Conservation (phyloP, 2,329 filamentous ascomycete species). For the Colletotrichum higginsianum region DNA sequence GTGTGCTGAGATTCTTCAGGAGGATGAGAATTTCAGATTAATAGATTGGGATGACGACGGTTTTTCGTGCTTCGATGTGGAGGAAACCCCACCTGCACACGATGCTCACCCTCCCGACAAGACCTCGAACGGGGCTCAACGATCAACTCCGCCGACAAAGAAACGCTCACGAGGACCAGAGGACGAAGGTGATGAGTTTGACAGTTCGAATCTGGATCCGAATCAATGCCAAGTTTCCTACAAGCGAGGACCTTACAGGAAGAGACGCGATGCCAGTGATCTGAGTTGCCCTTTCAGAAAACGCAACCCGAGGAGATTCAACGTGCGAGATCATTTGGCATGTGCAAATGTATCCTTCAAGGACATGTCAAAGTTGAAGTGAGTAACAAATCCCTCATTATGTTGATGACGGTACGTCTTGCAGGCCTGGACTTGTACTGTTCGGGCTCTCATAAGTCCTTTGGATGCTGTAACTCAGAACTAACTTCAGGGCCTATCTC, state of each 20-base stretch:
- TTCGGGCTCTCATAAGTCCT: neutral
- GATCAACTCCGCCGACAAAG: neutral
- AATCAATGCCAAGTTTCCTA: neutral
- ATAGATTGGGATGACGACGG: conserved; percentile 23
- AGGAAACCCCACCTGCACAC: neutral
- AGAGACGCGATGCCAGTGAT: neutral
- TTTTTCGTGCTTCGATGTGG: conserved; percentile 17
- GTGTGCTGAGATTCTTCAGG: conserved; percentile 1
- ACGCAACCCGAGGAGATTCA: conserved; percentile 15
- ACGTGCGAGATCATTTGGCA: conserved; percentile 1
- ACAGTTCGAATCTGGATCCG: neutral
- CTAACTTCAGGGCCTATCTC: neutral
- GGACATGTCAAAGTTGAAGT: conserved; percentile 12
- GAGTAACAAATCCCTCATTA: neutral
- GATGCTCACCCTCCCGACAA: neutral
- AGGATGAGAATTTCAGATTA: neutral
- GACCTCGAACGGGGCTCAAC: neutral
- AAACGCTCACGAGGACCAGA: conserved; percentile 6
- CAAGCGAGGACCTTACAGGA: neutral
- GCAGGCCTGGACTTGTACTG: neutral
- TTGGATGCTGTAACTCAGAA: neutral
- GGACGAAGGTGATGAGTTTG: neutral
- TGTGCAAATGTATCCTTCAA: conserved; percentile 12
- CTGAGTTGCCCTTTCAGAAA: conserved; percentile 15
- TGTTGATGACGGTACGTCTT: neutral